phyloP scores from a whole-genome alignment of 2,329 filamentous ascomycete genomes.

The Epichloe gansuensis region DNA sequence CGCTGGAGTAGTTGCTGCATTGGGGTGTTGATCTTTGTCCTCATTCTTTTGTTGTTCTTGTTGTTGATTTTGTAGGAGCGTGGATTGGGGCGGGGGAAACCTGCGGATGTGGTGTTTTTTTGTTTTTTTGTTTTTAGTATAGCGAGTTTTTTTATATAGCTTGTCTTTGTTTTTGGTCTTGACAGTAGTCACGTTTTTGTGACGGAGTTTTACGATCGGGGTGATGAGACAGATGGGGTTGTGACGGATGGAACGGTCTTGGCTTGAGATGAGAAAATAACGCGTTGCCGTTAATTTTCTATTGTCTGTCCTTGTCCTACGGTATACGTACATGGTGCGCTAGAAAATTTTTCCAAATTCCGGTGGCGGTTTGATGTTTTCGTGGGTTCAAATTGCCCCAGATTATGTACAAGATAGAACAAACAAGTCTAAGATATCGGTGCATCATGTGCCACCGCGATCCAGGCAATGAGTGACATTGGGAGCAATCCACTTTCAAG shows the following conservation, averaged over 20 bases:
- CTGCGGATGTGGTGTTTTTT: background rate
- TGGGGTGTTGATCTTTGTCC: slow-evolving; percentile 70
- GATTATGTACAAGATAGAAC: too few relatives aligned
- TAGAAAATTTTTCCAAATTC: too few relatives aligned
- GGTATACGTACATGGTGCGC: too few relatives aligned
- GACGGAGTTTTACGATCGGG: background rate
- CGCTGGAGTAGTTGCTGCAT: slow-evolving; percentile 82
- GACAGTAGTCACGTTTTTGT: background rate
- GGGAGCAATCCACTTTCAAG: too few relatives aligned
- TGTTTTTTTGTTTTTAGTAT: background rate
- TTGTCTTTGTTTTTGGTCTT: background rate
- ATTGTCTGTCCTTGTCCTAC: background rate
- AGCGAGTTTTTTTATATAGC: background rate
- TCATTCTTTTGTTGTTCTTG: slow-evolving; percentile 77
- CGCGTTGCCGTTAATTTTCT: too few relatives aligned
- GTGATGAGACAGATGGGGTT: background rate
- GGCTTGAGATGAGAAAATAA: too few relatives aligned
- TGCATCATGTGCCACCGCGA: too few relatives aligned
- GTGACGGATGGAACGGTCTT: too few relatives aligned
- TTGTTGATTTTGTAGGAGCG: slow-evolving; percentile 44
- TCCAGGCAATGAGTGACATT: too few relatives aligned
- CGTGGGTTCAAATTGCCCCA: too few relatives aligned
- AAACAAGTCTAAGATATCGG: too few relatives aligned
- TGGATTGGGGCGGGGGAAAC: background rate
- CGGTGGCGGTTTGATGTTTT: too few relatives aligned